Conservation (phyloP, 371 early-diverging fungal species). For the Mitosporidium daphniae region DNA sequence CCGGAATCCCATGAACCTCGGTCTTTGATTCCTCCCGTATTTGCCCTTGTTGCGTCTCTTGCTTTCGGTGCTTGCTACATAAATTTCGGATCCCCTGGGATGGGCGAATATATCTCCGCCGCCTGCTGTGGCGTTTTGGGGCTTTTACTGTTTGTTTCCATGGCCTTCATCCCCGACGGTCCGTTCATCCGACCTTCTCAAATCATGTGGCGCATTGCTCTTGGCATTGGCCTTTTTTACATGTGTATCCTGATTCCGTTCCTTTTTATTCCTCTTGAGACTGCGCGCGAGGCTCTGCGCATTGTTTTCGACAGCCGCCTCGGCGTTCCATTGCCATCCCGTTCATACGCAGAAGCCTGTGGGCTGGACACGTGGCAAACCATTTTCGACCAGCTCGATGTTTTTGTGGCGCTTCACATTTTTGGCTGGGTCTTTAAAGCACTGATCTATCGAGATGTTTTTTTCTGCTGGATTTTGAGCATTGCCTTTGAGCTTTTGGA, state of each 20-base stretch:
- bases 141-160: not conserved
- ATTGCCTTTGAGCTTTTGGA: conserved; percentile 68
- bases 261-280: conserved; percentile 12
- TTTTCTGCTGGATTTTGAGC: conserved; percentile 69
- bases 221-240: conserved; percentile 39
- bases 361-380: conserved; percentile 16
- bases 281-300: conserved; percentile 36
- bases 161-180: conserved; percentile 60
- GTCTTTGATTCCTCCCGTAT: no score
- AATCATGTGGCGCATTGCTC: conserved; percentile 52
- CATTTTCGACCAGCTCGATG: conserved; percentile 14
- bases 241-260: conserved; percentile 30
- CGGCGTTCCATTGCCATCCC: conserved; percentile 41
- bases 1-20: no score
- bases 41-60: no score
- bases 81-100: no score
- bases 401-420: conserved; percentile 60
- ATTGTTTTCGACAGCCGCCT: conserved; percentile 36
- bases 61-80: no score
- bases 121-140: not conserved
- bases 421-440: conserved; percentile 80
- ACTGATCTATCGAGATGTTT: conserved; percentile 51
- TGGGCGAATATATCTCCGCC: not conserved
- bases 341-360: conserved; percentile 55
- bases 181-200: conserved; percentile 74